Evolutionary conservation across 208 protist species (phyloP), one percentile per base, ranked within the genome.

Genomic region (Zelonia costaricensis): DNA sequence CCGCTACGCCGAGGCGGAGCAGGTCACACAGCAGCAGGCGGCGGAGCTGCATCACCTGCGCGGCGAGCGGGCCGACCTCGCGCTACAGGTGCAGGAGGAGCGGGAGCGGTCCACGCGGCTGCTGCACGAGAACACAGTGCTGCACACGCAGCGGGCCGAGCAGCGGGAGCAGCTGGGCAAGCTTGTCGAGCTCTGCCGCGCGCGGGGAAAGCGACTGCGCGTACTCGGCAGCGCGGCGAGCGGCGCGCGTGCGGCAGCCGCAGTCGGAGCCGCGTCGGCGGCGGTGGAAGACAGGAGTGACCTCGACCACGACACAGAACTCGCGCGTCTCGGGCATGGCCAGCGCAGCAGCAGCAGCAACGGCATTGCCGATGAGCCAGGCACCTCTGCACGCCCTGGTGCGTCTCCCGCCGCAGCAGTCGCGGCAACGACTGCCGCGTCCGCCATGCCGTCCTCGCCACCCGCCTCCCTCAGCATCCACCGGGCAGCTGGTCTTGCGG

Each of bases 41-140:
- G 63, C 46, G 22, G 78, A 73, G 38, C 62, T 82, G 54, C 69
- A 78, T 23, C 16, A 56, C 18, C 73, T 83, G 10, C 74, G 62
- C 8, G 65, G 84, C 59, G 73, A 80, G 25, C 43, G 78, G 5
- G 61, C 80, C 4, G 67, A 79, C 30, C 61, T 58, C 12, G 66
- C 69, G 1, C 54, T 87, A 33, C 66, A 80, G 57, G 63, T 91
- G n/a, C 84, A 88, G 61, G 81, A 91, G 58, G 78, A 86, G 51
- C 78, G 75, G 4, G 87, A 91, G 74, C 62, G 76, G 40, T 56
- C 66, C 5, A 76, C 58, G n/a, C 80, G 86, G 1, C 70, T 92
- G 15, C 65, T 87, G 39, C 65, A 92, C 55, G 86, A 92, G 62
- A 88, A 74, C 51, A 76, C 78, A 0, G 80, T 84, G 0, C 69